Conservation (phyloP, 441 rosid species). For the Corymbia calophylla region DNA sequence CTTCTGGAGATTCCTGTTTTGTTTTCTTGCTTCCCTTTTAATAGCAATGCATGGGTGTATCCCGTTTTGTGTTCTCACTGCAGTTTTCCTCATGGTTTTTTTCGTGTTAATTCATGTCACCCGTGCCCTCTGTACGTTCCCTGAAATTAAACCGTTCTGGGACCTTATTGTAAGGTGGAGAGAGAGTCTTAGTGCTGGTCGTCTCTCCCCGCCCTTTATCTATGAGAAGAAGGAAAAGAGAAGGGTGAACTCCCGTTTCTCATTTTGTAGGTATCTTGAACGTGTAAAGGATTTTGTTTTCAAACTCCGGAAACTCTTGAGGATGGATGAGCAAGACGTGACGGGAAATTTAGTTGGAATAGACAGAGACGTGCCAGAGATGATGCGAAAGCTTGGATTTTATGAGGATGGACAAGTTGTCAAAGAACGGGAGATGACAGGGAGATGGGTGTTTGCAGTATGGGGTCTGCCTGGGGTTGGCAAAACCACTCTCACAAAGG, state of each 20-base stretch:
- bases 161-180: not conserved
- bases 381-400: not conserved
- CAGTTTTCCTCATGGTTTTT: not conserved
- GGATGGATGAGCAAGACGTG: not conserved
- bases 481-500: not conserved
- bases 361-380: not conserved
- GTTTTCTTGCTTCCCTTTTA: not conserved
- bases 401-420: not conserved
- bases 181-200: not conserved
- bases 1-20: not conserved
- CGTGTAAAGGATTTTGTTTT: not conserved
- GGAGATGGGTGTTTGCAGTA: accelerated
- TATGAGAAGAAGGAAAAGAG: not conserved
- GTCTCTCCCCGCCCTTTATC: not conserved
- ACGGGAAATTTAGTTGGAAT: not conserved
- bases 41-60: not conserved
- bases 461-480: not conserved
- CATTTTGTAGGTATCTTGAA: not conserved
- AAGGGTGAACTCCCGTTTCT: not conserved
- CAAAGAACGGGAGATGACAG: not conserved
- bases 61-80: not conserved
- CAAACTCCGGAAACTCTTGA: not conserved
- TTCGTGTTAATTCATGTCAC: not conserved
- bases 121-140: not conserved
- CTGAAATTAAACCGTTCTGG: not conserved